phyloP scores from a whole-genome alignment of 805 yeast species.

The Priceomyces carsonii region DNA sequence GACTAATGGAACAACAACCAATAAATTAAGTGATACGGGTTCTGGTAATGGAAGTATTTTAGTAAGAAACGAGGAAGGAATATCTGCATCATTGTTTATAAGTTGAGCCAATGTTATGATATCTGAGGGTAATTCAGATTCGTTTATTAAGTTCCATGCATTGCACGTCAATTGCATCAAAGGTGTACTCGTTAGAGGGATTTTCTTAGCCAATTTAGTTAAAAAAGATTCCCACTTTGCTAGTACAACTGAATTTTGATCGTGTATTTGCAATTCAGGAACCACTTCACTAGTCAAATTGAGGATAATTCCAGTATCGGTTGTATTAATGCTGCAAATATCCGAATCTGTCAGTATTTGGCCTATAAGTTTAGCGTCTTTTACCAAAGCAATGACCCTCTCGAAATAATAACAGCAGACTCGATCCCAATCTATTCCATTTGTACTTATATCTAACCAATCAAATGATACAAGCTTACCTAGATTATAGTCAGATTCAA shows the following conservation, averaged over 20 bases:
- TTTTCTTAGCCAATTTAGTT: constrained; percentile 15
- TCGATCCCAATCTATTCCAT: constrained; percentile 44
- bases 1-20: constrained; percentile 43
- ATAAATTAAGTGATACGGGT: constrained; percentile 37
- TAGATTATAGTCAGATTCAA: constrained; percentile 9
- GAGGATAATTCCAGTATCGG: constrained; percentile 28
- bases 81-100: constrained; percentile 36
- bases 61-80: constrained; percentile 40
- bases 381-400: constrained; percentile 26
- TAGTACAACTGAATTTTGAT: constrained; percentile 28
- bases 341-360: constrained; percentile 38
- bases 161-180: constrained; percentile 51
- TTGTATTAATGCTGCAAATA: constrained; percentile 26
- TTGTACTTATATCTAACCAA: constrained; percentile 39
- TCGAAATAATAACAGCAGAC: constrained; percentile 35
- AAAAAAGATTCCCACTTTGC: constrained; percentile 44
- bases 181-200: constrained; percentile 19
- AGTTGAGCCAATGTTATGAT: constrained; percentile 37
- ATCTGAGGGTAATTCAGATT: constrained; percentile 37
- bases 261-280: constrained; percentile 44
- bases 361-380: constrained; percentile 35
- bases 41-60: constrained; percentile 44
- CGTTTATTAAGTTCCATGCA: constrained; percentile 46
- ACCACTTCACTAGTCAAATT: constrained; percentile 40
- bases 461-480: constrained; percentile 42